These are phyloP conservation scores for Ceratonia siliqua DNA, from an alignment of 306 rosid species.

Conservation along the genomic window DNA sequence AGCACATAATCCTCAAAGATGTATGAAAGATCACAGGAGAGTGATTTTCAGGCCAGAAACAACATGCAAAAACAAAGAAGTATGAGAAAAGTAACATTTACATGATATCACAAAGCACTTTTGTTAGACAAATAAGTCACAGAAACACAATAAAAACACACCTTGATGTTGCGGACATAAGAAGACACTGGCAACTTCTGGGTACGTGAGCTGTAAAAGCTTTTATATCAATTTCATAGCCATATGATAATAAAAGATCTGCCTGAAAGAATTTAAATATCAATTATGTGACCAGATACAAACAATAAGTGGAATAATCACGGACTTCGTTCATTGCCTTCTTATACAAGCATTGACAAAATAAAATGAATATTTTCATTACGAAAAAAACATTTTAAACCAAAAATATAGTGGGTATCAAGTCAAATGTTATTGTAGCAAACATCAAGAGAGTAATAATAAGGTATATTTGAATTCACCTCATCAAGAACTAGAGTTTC, in stretches of 20 bases:
- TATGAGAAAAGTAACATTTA: conserved; percentile 10
- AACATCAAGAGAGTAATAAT: not conserved
- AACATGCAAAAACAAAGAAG: not conserved
- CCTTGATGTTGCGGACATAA: conserved; percentile 98
- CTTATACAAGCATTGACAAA: conserved; percentile 1
- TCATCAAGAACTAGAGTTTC: conserved; percentile 96
- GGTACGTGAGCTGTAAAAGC: conserved; percentile 79
- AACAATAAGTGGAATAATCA: not conserved
- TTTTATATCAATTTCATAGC: conserved; percentile 88
- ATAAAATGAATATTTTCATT: not conserved
- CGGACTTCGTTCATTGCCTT: not conserved
- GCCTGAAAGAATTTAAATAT: conserved; percentile 65
- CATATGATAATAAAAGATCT: conserved; percentile 89
- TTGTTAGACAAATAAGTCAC: conserved; percentile 2
- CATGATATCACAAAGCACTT: conserved; percentile 24
- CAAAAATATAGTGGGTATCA: conserved; percentile 3
- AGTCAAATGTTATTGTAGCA: not conserved
- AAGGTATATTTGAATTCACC: conserved; percentile 43
- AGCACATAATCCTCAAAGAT: conserved; percentile 7
- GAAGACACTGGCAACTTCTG: conserved; percentile 89
- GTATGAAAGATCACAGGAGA: not conserved
- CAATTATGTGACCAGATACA: conserved; percentile 10
- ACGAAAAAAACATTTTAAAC: not conserved
- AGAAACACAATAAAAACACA: conserved; percentile 39
- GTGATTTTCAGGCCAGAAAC: not conserved